A percentile compares a stretch with the other conserved stretches of the same genome.
Evolutionary conservation across 2,329 filamentous ascomycete species (phyloP).

Genomic region (Seiridium unicorne): DNA sequence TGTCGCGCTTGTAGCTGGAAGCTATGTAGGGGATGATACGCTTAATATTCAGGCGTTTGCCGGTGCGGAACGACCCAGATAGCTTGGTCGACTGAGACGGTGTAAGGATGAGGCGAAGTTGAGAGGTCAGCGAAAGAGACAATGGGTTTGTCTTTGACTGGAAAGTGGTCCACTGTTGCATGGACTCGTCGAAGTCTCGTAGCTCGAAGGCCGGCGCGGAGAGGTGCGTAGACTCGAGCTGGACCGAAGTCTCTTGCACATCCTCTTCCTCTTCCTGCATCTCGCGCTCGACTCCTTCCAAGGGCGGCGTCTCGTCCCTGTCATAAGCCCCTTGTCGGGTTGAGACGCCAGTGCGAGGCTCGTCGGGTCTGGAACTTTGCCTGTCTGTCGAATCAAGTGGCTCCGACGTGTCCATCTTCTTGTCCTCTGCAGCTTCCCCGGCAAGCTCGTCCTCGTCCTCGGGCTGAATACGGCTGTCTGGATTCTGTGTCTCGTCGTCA

Average conservation of each 20-base stretch:
- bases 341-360: constrained; percentile 58
- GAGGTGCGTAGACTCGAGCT: constrained; percentile 74
- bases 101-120: constrained; percentile 90
- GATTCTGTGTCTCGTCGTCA: constrained; percentile 63
- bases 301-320: constrained; percentile 41
- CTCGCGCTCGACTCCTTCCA: constrained; percentile 30
- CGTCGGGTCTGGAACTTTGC: constrained; percentile 46
- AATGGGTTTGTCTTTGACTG: constrained; percentile 82
- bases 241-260: constrained; percentile 54
- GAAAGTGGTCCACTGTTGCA: constrained; percentile 80
- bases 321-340: constrained; percentile 59
- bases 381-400: constrained; percentile 36
- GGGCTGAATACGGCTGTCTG: constrained; percentile 47
- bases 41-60: constrained; percentile 98
- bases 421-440: constrained; percentile 45
- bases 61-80: constrained; percentile 93
- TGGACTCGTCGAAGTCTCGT: constrained; percentile 53
- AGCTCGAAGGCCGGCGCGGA: constrained; percentile 41
- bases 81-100: constrained; percentile 95
- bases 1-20: constrained; percentile 97
- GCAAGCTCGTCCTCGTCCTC: constrained; percentile 44
- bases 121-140: constrained; percentile 86
- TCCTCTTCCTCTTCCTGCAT: constrained; percentile 45
- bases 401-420: constrained; percentile 44
- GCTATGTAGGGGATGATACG: constrained; percentile 99